Conservation (phyloP, 306 rosid species). For the Malus sylvestris region DNA sequence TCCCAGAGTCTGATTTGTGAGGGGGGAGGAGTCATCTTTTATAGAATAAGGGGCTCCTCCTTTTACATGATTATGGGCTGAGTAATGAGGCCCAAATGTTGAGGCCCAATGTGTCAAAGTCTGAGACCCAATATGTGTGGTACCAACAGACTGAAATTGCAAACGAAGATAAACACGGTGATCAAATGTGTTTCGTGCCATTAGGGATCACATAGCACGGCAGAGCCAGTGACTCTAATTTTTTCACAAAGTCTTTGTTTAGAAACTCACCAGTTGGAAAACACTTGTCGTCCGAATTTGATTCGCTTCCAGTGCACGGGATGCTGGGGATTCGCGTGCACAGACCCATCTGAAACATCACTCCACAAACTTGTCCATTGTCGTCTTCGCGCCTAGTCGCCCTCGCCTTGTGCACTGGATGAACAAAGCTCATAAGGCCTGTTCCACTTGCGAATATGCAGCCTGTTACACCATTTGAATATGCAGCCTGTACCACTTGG, state of each 20-base stretch:
- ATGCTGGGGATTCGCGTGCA: conserved; percentile 45
- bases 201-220: neutral
- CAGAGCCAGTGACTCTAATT: neutral
- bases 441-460: conserved; percentile 48
- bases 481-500: too few species aligned
- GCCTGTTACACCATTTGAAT: conserved; percentile 24
- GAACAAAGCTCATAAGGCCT: conserved; percentile 52
- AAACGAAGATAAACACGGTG: too few species aligned
- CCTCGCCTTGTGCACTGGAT: conserved; percentile 52
- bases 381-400: conserved; percentile 35
- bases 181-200: too few species aligned
- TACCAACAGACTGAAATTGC: too few species aligned
- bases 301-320: conserved; percentile 49
- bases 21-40: too few species aligned
- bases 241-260: neutral
- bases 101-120: too few species aligned
- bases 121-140: too few species aligned
- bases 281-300: conserved; percentile 40
- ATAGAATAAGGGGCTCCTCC: too few species aligned
- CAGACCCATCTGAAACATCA: conserved; percentile 49
- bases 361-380: conserved; percentile 37
- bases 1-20: too few species aligned
- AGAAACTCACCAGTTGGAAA: neutral
- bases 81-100: too few species aligned
- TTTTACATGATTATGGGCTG: too few species aligned